Percentiles rank a stretch among this genome's conserved stretches.
phyloP scores from a whole-genome alignment of 2,329 filamentous ascomycete species.

The Fusarium drepaniforme region DNA sequence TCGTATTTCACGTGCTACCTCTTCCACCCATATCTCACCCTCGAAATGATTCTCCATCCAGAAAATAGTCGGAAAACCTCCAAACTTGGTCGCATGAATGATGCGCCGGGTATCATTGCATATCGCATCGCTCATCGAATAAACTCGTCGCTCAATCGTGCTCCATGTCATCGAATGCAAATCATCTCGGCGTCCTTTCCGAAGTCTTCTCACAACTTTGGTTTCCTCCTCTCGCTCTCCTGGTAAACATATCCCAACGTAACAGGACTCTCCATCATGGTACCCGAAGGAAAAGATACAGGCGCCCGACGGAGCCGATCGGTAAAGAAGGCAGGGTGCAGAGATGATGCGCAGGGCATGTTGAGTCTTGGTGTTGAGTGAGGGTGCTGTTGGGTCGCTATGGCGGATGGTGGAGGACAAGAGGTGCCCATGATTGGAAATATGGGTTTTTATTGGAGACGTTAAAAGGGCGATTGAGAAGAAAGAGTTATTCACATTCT shows the following conservation, averaged over 20 bases:
- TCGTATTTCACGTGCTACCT: not conserved
- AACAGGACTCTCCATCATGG: slow-evolving; percentile 59
- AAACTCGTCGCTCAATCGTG: not conserved
- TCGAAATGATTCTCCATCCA: not conserved
- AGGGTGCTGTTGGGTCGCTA: slow-evolving; percentile 20
- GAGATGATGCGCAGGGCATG: slow-evolving; percentile 60
- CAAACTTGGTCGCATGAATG: not conserved
- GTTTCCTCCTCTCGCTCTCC: slow-evolving; percentile 51
- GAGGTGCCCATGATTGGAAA: slow-evolving; percentile 25
- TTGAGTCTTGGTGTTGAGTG: slow-evolving; percentile 16
- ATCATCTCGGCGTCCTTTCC: slow-evolving; percentile 1
- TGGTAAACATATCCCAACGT: slow-evolving; percentile 73
- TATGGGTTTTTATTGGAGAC: not conserved
- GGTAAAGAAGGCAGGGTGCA: slow-evolving; percentile 84
- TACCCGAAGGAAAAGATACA: slow-evolving; percentile 45
- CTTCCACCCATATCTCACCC: not conserved
- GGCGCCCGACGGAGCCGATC: slow-evolving; percentile 69
- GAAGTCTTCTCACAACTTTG: slow-evolving; percentile 50
- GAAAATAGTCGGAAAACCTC: not conserved
- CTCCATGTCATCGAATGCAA: not conserved
- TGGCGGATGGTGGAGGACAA: slow-evolving; percentile 21
- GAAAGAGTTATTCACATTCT: slow-evolving; percentile 27
- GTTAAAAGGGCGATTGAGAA: not conserved
- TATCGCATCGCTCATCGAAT: not conserved
- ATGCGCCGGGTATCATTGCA: slow-evolving; percentile 9